These are phyloP conservation scores for Vitis rotundifolia DNA, from an alignment of 164 flowering plant species.

Conservation along the genomic window DNA sequence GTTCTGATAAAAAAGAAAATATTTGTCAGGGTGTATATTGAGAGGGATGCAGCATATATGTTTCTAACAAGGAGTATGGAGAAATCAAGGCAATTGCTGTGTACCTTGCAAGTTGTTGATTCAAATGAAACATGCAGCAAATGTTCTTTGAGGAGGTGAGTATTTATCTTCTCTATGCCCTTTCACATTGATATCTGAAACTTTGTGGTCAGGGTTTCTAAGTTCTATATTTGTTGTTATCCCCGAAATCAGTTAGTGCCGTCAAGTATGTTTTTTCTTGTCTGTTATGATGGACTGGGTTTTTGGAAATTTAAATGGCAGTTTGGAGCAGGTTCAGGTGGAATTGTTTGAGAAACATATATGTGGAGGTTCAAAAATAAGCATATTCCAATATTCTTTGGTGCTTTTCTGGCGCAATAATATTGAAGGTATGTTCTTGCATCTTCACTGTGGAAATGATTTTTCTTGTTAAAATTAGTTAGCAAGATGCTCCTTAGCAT, in stretches of 20 bases:
- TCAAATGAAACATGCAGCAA: slow-evolving; percentile 14
- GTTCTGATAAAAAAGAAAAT: not conserved
- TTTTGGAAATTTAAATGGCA: slow-evolving; percentile 53
- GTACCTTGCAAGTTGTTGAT: slow-evolving; percentile 35
- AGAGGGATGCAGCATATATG: slow-evolving; percentile 34
- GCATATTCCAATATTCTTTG: slow-evolving; percentile 68
- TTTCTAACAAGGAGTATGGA: slow-evolving; percentile 56
- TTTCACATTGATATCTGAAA: slow-evolving; percentile 10
- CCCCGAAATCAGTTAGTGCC: not conserved
- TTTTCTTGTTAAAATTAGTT: not conserved
- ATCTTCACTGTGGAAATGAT: not conserved
- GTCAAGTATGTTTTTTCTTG: slow-evolving; percentile 1
- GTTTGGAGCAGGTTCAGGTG: slow-evolving; percentile 80
- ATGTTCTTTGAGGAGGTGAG: slow-evolving; percentile 51
- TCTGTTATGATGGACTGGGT: slow-evolving; percentile 25
- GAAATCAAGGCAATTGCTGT: slow-evolving; percentile 49
- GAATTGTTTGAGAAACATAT: slow-evolving; percentile 52
- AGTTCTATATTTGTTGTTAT: not conserved
- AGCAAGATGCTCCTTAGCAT: not conserved
- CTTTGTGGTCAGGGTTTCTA: not conserved
- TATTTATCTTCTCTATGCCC: not conserved
- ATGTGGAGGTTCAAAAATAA: slow-evolving; percentile 49
- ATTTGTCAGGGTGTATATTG: slow-evolving; percentile 47
- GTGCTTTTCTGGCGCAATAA: slow-evolving; percentile 42
- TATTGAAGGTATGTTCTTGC: slow-evolving; percentile 40